Percentiles rank a stretch among this genome's conserved stretches.
Evolutionary conservation across 352 stramenopile species (phyloP).

Genomic region (Pythium scleroteichum): DNA sequence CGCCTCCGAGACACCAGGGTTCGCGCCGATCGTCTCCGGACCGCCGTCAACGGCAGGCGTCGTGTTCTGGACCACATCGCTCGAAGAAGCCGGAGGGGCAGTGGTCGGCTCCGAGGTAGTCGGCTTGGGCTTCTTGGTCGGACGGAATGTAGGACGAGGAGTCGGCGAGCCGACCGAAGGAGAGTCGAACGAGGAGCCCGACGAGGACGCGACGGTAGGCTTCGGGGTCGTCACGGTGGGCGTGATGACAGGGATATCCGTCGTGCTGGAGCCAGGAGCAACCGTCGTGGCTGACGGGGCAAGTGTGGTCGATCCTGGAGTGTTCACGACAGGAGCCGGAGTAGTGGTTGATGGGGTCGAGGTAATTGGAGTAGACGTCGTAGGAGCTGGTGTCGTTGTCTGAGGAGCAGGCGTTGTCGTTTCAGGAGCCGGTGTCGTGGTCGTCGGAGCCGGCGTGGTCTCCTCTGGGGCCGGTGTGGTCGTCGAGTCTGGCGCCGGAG

Average conservation of each 20-base stretch:
- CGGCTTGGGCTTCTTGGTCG: conserved; percentile 6
- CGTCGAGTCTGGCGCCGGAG: not conserved
- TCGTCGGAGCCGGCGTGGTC: no score
- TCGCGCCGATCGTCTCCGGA: conserved; percentile 7
- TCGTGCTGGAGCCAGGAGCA: conserved; percentile 1
- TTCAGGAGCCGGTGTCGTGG: not conserved
- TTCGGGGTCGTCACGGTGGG: not conserved
- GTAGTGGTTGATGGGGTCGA: not conserved
- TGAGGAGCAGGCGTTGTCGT: not conserved
- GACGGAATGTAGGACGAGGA: conserved; percentile 5
- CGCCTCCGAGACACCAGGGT: not conserved
- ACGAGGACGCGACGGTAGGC: not conserved
- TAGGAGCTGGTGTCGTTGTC: not conserved
- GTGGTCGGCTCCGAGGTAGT: conserved; percentile 1
- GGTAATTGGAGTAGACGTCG: no score
- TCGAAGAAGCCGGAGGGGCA: not conserved
- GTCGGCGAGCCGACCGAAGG: conserved; percentile 1
- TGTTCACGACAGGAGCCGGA: not conserved
- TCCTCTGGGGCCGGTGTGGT: not conserved
- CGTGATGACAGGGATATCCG: conserved; percentile 2
- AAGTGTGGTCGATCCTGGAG: no score
- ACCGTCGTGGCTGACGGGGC: not conserved
- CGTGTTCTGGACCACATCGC: conserved; percentile 2
- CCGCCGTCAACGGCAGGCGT: conserved; percentile 5
- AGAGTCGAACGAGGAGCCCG: conserved; percentile 1